Conservation (phyloP, 148 eudicot species). For the Fallopia convolvulus region DNA sequence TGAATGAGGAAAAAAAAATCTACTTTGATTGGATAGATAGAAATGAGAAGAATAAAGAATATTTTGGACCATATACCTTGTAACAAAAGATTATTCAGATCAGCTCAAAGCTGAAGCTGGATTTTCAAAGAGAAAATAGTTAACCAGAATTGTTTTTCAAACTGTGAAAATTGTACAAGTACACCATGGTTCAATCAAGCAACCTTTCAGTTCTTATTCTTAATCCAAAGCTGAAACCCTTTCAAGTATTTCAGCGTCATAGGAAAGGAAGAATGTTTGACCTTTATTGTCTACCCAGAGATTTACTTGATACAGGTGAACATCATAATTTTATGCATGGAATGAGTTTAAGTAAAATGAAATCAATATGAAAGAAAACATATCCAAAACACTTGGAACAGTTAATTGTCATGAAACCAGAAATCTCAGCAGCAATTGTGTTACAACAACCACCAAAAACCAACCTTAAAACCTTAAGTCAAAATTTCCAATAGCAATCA, state of each 20-base stretch:
- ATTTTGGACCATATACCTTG: not conserved
- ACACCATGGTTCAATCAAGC: not conserved
- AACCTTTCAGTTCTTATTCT: not conserved
- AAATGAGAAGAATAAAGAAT: not conserved
- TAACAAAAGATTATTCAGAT: not conserved
- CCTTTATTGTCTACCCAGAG: not conserved
- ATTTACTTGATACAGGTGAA: not conserved
- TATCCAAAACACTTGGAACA: not conserved
- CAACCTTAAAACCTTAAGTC: not conserved
- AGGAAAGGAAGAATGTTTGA: not conserved
- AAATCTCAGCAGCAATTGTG: not conserved
- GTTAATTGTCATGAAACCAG: not conserved
- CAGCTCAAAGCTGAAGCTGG: not conserved
- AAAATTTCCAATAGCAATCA: not conserved
- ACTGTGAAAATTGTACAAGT: not conserved
- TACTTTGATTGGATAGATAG: not conserved
- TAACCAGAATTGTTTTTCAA: not conserved
- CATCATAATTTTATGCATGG: not conserved
- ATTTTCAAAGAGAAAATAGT: not conserved
- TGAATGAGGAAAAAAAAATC: not conserved
- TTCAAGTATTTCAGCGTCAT: not conserved
- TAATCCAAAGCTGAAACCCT: not conserved
- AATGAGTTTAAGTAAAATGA: not conserved
- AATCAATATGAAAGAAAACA: not conserved
- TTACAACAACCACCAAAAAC: not conserved